Evolutionary conservation across 106 monocot species (phyloP).

Genomic region (Dioscorea zingiberensis): DNA sequence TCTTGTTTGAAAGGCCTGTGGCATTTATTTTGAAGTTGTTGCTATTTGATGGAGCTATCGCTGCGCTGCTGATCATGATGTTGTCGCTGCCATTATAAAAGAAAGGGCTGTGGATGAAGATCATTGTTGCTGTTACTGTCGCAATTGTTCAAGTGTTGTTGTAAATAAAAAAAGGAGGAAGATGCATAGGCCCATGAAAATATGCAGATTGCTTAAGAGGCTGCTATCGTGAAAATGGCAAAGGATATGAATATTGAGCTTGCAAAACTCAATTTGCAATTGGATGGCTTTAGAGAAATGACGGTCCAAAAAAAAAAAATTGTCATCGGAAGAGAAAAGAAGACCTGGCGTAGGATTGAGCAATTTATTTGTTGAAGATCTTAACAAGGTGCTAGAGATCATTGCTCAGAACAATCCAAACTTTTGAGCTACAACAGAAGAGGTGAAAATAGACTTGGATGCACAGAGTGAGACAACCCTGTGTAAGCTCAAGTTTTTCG

Average conservation of each 20-base stretch:
- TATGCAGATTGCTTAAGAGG: slow-evolving; percentile 49
- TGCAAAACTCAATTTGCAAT: slow-evolving; percentile 35
- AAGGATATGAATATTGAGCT: slow-evolving; percentile 70
- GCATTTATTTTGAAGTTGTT: too few species aligned
- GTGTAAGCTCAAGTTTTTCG: slow-evolving; percentile 88
- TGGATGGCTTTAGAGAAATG: slow-evolving; percentile 63
- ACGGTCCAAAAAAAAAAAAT: slow-evolving; percentile 76
- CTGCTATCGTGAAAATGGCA: slow-evolving; percentile 57
- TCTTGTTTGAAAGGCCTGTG: too few species aligned
- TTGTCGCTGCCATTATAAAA: too few species aligned
- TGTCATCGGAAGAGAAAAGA: slow-evolving; percentile 80
- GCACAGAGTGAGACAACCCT: slow-evolving; percentile 81
- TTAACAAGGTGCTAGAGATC: slow-evolving; percentile 74
- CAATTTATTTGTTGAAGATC: slow-evolving; percentile 59
- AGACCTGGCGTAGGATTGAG: slow-evolving; percentile 67
- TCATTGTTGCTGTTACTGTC: too few species aligned
- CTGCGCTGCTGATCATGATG: too few species aligned
- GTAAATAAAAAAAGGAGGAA: slow-evolving; percentile 83
- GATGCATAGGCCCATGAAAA: slow-evolving; percentile 36
- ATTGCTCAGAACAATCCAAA: slow-evolving; percentile 63
- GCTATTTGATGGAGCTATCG: too few species aligned
- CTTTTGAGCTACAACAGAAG: slow-evolving; percentile 41
- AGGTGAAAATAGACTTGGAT: slow-evolving; percentile 83
- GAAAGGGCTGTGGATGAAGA: too few species aligned
- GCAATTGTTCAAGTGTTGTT: too few species aligned